Percentiles rank a stretch among this genome's conserved stretches.
These are phyloP conservation scores for Diplodia sapinea DNA, from an alignment of 2,329 filamentous ascomycete genomes.

Conservation along the genomic window DNA sequence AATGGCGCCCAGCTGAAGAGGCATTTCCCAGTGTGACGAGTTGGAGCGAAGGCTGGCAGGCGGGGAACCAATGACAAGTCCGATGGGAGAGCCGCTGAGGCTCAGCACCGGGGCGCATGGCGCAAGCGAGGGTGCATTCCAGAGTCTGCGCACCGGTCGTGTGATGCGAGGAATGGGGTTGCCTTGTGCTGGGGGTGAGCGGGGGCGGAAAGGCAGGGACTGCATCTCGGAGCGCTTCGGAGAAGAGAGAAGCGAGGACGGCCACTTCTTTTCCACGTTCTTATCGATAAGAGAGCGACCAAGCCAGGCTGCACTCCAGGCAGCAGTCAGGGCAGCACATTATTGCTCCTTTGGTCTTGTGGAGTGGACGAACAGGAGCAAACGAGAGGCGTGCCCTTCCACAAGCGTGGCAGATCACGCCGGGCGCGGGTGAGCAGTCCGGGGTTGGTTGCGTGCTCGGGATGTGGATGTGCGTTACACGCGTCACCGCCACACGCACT, in stretches of 20 bases:
- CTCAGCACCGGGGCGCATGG: constrained; percentile 5
- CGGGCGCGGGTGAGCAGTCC: not conserved
- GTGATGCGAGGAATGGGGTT: not conserved
- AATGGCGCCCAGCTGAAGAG: constrained; percentile 4
- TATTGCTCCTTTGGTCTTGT: not conserved
- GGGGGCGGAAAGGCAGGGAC: not conserved
- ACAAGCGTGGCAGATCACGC: not conserved
- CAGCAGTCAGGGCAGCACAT: not conserved
- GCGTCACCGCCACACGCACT: constrained; percentile 24
- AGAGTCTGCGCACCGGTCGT: not conserved
- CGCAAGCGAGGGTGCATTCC: not conserved
- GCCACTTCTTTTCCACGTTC: not conserved
- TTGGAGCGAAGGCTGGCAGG: constrained; percentile 1
- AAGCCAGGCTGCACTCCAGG: not conserved
- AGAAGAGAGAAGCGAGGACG: not conserved
- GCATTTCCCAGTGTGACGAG: not conserved
- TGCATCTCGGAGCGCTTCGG: not conserved
- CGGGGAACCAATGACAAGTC: not conserved
- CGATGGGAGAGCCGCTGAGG: not conserved
- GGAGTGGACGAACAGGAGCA: not conserved
- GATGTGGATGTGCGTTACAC: constrained; percentile 10
- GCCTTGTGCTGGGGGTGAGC: not conserved
- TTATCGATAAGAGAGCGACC: not conserved
- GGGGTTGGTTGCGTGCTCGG: constrained; percentile 24
- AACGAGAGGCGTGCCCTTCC: not conserved